Evolutionary conservation across 2,329 filamentous ascomycete genomes (phyloP), one percentile per base, ranked within the genome.

Genomic region (Pseudonectria buxi): DNA sequence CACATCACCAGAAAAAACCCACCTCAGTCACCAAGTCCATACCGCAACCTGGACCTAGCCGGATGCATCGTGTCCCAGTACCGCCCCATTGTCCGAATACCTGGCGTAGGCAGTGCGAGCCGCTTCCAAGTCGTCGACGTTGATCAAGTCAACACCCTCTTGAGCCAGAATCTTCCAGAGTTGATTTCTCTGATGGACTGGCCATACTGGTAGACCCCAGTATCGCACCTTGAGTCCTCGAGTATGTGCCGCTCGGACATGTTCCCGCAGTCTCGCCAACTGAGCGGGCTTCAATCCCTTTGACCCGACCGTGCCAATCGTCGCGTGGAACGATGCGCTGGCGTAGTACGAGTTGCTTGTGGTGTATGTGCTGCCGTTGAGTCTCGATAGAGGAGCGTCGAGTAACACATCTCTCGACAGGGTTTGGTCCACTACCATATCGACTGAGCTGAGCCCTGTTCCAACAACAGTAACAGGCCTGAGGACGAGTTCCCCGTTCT

Each of bases 391-490:
- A 0, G 79, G 79, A 1, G 80, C 81, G 46, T 85, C 81, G 50
- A 78, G 80, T 57, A 83, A 83, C 36, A 76, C 62, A 54, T 83
- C 77, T 22, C 76, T 65, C 42, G 29, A 41, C 7, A 41, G 43
- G 27, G 47, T 53, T 12, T 36, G 33, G 25, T 48, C 45, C 24
- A 45, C 43, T 14, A 45, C 45, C 26, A 37, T 40, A 12, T 28
- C 36, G 26, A 45, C 31, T 14, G 39, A 28, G 12, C 47, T 44
- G 12, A 44, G 74, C 10, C 83, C 83, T 2, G 80, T 84, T 2
- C 73, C 79, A 2, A 87, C 78, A 2, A 86, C 72, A 0, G 81
- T 86, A 25, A 87, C 58, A 1, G 78, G 76, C 1, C 81, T 65
- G 14, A 61, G 52, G 26, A 72, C 55, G 3, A 82, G 53, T 12